A percentile compares a stretch with the other conserved stretches of the same genome.
These are phyloP conservation scores for Chlorella variabilis DNA, from an alignment of 163 green algal species.

Conservation along the genomic window DNA sequence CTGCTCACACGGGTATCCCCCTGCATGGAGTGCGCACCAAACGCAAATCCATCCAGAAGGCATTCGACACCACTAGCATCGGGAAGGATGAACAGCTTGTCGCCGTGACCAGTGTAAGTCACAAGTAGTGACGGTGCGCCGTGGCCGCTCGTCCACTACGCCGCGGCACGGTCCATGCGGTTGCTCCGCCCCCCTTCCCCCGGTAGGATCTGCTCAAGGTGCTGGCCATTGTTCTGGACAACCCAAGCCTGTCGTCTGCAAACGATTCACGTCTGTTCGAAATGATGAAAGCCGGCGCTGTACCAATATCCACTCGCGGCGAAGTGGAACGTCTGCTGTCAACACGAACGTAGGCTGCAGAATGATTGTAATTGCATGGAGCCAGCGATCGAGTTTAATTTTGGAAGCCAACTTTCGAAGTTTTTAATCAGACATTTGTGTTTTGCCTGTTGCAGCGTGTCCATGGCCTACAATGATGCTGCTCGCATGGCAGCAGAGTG, in stretches of 20 bases:
- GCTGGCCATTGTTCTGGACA: not conserved
- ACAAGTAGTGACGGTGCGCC: not conserved
- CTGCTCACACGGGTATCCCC: conserved; percentile 5
- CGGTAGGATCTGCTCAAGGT: conserved; percentile 18
- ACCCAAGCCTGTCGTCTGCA: not conserved
- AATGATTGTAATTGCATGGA: too few relatives aligned
- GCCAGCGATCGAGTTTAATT: too few relatives aligned
- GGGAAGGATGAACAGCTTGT: not conserved
- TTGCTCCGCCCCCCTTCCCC: too few relatives aligned
- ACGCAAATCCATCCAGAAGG: not conserved
- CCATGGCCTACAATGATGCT: too few relatives aligned
- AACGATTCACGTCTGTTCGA: not conserved
- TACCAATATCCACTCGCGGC: too few relatives aligned
- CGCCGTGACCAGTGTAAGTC: not conserved
- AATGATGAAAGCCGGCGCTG: not conserved
- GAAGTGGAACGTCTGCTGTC: too few relatives aligned
- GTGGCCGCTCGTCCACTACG: not conserved
- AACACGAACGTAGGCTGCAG: too few relatives aligned
- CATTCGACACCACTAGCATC: not conserved
- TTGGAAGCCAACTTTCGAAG: too few relatives aligned
- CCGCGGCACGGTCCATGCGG: too few relatives aligned
- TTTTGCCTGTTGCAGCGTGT: too few relatives aligned
- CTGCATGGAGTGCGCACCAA: not conserved
- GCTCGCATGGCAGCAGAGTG: too few relatives aligned
- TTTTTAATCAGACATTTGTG: too few relatives aligned